These are phyloP conservation scores for Warburgia ugandensis DNA, from an alignment of 164 flowering plant species.

Conservation along the genomic window DNA sequence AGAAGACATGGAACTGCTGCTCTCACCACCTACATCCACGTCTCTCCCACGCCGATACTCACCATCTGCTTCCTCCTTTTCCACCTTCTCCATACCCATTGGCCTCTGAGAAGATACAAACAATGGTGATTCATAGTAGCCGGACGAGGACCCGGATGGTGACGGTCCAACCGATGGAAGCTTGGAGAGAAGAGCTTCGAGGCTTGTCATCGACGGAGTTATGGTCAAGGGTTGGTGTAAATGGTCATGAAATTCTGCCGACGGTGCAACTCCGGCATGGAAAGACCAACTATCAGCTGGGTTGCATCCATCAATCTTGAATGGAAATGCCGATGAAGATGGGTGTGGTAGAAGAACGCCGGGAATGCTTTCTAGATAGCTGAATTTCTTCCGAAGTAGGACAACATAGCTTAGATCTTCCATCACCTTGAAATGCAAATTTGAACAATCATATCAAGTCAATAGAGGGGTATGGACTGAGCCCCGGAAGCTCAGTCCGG, in stretches of 20 bases:
- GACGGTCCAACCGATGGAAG: slow-evolving; percentile 81
- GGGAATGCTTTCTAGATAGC: slow-evolving; percentile 90
- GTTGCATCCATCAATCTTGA: slow-evolving; percentile 24
- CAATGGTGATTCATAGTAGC: slow-evolving; percentile 23
- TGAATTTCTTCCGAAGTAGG: slow-evolving; percentile 62
- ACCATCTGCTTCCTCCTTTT: slow-evolving; percentile 46
- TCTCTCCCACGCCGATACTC: slow-evolving; percentile 22
- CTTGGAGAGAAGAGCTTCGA: slow-evolving; percentile 90
- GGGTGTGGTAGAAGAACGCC: slow-evolving; percentile 97
- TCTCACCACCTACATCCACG: slow-evolving; percentile 27
- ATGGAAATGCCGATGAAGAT: slow-evolving; percentile 62
- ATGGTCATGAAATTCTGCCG: slow-evolving; percentile 27
- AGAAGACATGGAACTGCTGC: slow-evolving; percentile 36
- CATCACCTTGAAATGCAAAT: slow-evolving; percentile 39
- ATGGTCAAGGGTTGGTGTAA: slow-evolving; percentile 34
- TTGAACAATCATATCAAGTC: too few relatives aligned
- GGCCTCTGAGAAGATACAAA: slow-evolving; percentile 20
- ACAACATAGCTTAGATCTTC: slow-evolving; percentile 85
- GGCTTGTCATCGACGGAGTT: slow-evolving; percentile 96
- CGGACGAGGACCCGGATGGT: slow-evolving; percentile 18
- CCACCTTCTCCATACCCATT: slow-evolving; percentile 27
- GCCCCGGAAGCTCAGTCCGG: too few relatives aligned
- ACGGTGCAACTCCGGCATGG: neutral
- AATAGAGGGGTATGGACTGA: too few relatives aligned
- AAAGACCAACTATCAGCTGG: slow-evolving; percentile 38